Base-by-base conservation (phyloP, 441 rosid genomes). In the Pelargonium citronellum region DNA sequence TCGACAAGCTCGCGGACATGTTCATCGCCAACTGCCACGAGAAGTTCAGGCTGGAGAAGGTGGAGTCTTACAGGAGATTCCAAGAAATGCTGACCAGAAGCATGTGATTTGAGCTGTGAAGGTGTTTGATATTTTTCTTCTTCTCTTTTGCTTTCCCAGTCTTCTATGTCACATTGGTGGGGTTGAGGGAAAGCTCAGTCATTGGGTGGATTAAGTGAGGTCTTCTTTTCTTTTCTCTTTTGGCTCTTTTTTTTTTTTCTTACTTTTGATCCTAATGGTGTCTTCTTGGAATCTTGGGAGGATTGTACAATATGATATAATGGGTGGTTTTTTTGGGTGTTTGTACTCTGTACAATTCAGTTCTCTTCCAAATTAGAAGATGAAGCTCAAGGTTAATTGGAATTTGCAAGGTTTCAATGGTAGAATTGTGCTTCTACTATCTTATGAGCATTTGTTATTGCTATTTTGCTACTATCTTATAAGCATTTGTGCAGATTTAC, bases 21-120 rank as follows among this genome's bases (percentile, higher is more conserved):
- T 93, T 93, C 71, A 93, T 93, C 17, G 93, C 90, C 49, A 78
- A 67, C 39, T 85, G 93, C 71, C 96, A 85, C 76, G 95, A 87
- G 77, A 91, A 89, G 80, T 91, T 91, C 77, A 78, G 72, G 70
- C 71, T 93, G 83, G 98, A 93, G 91, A 93, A 93, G 84, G 90
- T 87, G 75, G 97, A 93, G 78, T 93, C 98, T 1, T 80, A 86
- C 53, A 89, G 98, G 83, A 91, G 90, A 81, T 91, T 83, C 66
- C 91, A 88, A 47, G 93, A 88, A 44, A 86, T 82, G 92, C 74
- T 91, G 75, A 87, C 87, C 8, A 84, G 88, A 83, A 85, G 91
- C 81, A 67, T 81, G 74, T 87, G 83, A 83, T 15, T 4, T 49
- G 16, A 49, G 22, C 20, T n/a, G 9, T 53, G 60, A 53, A 53